phyloP scores from a whole-genome alignment of 2,329 filamentous ascomycete species.

The Diplodia mutila region DNA sequence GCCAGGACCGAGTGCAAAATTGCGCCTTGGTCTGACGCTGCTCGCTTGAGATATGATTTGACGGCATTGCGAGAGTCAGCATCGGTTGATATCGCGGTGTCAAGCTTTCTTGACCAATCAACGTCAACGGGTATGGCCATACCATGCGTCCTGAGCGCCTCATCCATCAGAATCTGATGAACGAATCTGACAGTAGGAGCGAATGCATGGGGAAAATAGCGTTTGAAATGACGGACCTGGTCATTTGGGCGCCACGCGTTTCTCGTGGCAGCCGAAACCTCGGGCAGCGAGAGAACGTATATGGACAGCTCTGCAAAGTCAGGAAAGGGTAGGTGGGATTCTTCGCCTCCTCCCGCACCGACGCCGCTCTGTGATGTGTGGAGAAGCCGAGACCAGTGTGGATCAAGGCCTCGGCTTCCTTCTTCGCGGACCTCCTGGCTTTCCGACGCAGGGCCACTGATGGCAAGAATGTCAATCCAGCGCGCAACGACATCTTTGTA shows the following conservation, averaged over 20 bases:
- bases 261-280: conserved; percentile 38
- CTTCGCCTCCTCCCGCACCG: background rate
- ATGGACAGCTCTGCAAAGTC: conserved; percentile 50
- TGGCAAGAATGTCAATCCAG: conserved; percentile 86
- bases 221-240: conserved; percentile 38
- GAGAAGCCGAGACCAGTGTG: conserved; percentile 70
- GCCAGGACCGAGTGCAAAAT: conserved; percentile 39
- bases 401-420: conserved; percentile 83
- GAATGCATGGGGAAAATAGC: conserved; percentile 57
- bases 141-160: conserved; percentile 54
- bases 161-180: conserved; percentile 62
- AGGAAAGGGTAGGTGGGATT: conserved; percentile 39
- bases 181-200: conserved; percentile 72
- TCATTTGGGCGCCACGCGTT: conserved; percentile 34
- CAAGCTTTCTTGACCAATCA: conserved; percentile 83
- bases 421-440: conserved; percentile 86
- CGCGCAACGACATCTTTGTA: conserved; percentile 78
- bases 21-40: conserved; percentile 18
- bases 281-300: conserved; percentile 49
- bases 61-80: conserved; percentile 65
- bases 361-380: conserved; percentile 43
- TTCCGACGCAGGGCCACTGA: conserved; percentile 68
- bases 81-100: conserved; percentile 72
- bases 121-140: conserved; percentile 64
- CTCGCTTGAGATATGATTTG: conserved; percentile 50